Percentiles rank a stretch among this genome's conserved stretches.
Evolutionary conservation across 2,329 filamentous ascomycete genomes (phyloP).

Genomic region (Apiospora phragmitis): DNA sequence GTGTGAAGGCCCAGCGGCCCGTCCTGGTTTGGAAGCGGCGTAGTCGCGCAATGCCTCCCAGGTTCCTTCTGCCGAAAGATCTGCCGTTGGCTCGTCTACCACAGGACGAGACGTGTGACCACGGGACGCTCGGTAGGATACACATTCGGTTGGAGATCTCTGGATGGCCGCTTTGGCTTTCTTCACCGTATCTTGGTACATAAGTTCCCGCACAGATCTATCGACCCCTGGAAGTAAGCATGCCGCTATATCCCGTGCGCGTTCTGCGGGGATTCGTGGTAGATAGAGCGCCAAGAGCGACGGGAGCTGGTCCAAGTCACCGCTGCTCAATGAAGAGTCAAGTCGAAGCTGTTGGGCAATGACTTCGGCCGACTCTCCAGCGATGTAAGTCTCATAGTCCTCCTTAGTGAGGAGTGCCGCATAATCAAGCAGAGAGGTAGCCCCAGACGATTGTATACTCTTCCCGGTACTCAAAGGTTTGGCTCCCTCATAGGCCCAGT

Average conservation of each 20-base stretch:
- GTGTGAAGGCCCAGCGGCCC: background rate
- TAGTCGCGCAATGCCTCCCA: background rate
- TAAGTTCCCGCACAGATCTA: background rate
- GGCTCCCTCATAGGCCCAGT: too few species aligned
- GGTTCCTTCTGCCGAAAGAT: background rate
- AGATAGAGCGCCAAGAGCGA: background rate
- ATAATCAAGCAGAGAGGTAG: background rate
- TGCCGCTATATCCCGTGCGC: background rate
- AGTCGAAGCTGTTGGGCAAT: background rate
- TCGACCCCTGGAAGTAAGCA: background rate
- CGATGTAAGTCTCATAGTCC: background rate
- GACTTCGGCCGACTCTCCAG: background rate
- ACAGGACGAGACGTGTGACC: background rate
- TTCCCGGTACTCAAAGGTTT: background rate
- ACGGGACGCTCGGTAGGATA: background rate
- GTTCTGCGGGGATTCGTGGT: background rate
- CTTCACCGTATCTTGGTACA: slow-evolving; percentile 5
- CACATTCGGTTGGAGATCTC: background rate
- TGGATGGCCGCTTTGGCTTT: background rate
- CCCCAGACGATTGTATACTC: background rate
- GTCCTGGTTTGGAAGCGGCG: background rate
- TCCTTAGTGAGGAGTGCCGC: background rate
- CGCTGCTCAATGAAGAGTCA: background rate
- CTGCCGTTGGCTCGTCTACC: background rate
- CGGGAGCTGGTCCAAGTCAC: background rate